These are phyloP conservation scores for Epichloe hybrida DNA, from an alignment of 2,329 filamentous ascomycete genomes.

Conservation along the genomic window DNA sequence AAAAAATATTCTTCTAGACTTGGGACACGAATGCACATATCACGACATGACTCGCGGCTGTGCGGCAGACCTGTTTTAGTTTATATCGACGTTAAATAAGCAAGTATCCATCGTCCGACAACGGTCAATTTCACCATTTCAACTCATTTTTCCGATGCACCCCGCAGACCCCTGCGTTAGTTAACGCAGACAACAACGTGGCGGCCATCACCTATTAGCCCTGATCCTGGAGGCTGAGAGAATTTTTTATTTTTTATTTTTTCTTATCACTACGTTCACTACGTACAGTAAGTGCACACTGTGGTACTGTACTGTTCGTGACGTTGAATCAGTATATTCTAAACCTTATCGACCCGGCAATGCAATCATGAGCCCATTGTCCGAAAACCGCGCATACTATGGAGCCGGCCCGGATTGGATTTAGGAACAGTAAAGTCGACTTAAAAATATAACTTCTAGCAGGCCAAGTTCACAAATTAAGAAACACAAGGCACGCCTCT, in stretches of 20 bases:
- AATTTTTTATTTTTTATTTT: no score
- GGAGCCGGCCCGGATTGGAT: not conserved
- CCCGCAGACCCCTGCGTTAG: not conserved
- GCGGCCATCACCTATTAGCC: not conserved
- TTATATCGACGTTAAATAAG: not conserved
- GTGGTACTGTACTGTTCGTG: no score
- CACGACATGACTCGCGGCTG: not conserved
- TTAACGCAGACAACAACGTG: conserved; percentile 2
- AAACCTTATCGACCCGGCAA: not conserved
- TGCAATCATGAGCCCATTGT: not conserved
- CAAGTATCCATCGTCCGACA: not conserved
- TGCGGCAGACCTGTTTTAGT: not conserved
- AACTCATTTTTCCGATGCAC: not conserved
- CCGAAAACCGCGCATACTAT: not conserved
- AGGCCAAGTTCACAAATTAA: not conserved
- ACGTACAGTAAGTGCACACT: no score
- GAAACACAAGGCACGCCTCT: not conserved
- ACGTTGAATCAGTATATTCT: not conserved
- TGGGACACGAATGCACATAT: not conserved
- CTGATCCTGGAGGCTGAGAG: not conserved
- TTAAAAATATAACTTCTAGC: not conserved
- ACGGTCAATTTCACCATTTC: no score
- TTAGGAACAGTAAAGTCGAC: not conserved
- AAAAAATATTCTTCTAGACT: no score
- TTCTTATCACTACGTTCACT: no score